These are phyloP conservation scores for Cyclotella cryptica DNA, from an alignment of 108 stramenopile species.

Conservation along the genomic window DNA sequence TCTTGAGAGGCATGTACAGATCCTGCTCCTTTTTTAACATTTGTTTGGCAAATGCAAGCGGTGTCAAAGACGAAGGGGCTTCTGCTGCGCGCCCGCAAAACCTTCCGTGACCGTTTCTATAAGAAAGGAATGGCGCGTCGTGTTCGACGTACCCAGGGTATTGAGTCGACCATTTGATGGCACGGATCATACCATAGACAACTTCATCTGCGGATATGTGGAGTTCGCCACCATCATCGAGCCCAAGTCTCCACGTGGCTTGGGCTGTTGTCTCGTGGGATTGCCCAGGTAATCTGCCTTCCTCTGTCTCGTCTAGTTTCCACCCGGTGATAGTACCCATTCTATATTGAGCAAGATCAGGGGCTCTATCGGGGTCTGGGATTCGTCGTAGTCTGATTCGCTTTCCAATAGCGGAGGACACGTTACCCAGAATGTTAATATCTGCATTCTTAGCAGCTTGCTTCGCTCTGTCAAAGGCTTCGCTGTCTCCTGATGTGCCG, in stretches of 20 bases:
- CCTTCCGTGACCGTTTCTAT: conserved; percentile 75
- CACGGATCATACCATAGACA: conserved; percentile 69
- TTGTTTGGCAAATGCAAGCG: conserved; percentile 70
- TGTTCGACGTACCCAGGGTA: conserved; percentile 73
- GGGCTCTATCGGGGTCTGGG: conserved; percentile 65
- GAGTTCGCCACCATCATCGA: conserved; percentile 67
- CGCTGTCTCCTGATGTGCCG: conserved; percentile 38
- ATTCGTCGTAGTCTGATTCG: conserved; percentile 68
- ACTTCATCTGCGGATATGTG: conserved; percentile 55
- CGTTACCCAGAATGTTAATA: conserved; percentile 31
- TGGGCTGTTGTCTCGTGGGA: conserved; percentile 31
- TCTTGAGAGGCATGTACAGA: conserved; percentile 77
- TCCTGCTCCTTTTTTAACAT: conserved; percentile 86
- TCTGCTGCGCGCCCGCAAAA: conserved; percentile 83
- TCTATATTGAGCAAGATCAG: conserved; percentile 68
- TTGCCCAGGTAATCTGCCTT: conserved; percentile 35
- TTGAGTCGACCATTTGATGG: conserved; percentile 59
- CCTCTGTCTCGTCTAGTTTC: conserved; percentile 36
- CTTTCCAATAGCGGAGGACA: conserved; percentile 73
- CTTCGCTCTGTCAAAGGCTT: conserved; percentile 38
- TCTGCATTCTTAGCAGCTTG: conserved; percentile 20
- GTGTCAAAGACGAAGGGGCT: conserved; percentile 70
- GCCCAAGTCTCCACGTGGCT: conserved; percentile 60
- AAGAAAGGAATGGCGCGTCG: conserved; percentile 76
- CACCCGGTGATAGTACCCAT: conserved; percentile 74